phyloP scores from a whole-genome alignment of 2,329 filamentous ascomycete genomes.

The Aspergillus glaucus region DNA sequence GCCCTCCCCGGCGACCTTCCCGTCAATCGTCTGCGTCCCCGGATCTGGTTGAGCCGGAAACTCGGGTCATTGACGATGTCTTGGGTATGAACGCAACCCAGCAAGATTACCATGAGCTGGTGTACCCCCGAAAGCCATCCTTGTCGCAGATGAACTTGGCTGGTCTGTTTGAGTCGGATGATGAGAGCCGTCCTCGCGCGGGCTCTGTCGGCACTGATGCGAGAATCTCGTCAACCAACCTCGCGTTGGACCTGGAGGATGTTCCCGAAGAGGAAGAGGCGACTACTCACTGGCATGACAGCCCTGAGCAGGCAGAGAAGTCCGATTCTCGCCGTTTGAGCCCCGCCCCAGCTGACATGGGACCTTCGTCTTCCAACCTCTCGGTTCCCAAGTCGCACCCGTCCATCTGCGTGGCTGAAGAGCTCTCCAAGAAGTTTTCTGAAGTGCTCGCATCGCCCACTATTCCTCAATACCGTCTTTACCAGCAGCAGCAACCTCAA shows the following conservation, averaged over 20 bases:
- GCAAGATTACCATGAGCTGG: constrained; percentile 25
- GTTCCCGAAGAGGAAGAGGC: constrained; percentile 42
- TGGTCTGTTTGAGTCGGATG: constrained; percentile 23
- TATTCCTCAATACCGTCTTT: constrained; percentile 21
- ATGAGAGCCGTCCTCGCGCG: constrained; percentile 37
- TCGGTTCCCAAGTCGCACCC: constrained; percentile 21
- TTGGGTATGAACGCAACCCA: constrained; percentile 27
- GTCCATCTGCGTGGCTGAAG: constrained; percentile 26
- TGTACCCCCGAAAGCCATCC: constrained; percentile 15
- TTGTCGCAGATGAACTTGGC: constrained; percentile 18
- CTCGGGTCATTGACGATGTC: constrained; percentile 36
- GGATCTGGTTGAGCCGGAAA: constrained; percentile 29
- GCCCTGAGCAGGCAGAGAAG: constrained; percentile 18
- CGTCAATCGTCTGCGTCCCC: constrained; percentile 25
- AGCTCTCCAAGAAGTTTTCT: constrained; percentile 36
- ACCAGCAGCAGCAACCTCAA: constrained; percentile 7
- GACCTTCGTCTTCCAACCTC: constrained; percentile 2
- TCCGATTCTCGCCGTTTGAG: constrained; percentile 13
- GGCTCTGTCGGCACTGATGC: constrained; percentile 33
- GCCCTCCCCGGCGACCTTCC: constrained; percentile 26
- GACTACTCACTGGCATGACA: constrained; percentile 25
- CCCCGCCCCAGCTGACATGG: constrained; percentile 6
- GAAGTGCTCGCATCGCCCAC: constrained; percentile 42
- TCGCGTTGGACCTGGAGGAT: constrained; percentile 36
- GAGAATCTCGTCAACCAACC: constrained; percentile 34